A percentile compares a stretch with the other conserved stretches of the same genome.
Evolutionary conservation across 1,284 basidiomycete species (phyloP).

Genomic region (Ustilago hordei): DNA sequence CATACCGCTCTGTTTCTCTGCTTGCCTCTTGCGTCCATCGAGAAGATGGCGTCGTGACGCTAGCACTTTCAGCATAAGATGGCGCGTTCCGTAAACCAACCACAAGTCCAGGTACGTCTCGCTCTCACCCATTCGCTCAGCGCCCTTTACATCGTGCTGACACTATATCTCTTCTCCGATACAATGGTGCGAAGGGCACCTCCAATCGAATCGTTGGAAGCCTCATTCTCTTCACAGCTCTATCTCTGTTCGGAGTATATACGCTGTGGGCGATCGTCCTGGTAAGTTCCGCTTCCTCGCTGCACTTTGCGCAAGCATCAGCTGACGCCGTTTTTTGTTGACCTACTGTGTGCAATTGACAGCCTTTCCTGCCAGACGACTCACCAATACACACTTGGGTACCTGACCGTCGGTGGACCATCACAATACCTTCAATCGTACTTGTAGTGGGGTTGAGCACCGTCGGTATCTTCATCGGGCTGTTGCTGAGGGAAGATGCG

Average conservation of each 20-base stretch:
- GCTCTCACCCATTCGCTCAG: no score
- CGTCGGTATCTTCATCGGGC: constrained; percentile 31
- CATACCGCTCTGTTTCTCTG: background rate
- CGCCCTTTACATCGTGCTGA: background rate
- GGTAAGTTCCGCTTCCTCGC: constrained; percentile 16
- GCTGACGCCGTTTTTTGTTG: background rate
- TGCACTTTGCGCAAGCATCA: background rate
- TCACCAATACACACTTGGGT: constrained; percentile 20
- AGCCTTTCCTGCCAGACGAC: constrained; percentile 47
- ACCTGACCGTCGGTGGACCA: constrained; percentile 35
- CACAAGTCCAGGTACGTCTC: constrained; percentile 11
- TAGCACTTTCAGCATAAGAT: background rate
- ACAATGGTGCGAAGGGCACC: constrained; percentile 3
- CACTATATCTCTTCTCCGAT: background rate
- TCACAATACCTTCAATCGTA: constrained; percentile 33
- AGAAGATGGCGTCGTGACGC: background rate
- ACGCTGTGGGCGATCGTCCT: constrained; percentile 41
- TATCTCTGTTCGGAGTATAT: constrained; percentile 25
- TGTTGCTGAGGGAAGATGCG: constrained; percentile 29
- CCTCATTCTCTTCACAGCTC: constrained; percentile 21
- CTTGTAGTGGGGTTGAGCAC: constrained; percentile 30
- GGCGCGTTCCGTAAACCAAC: constrained; percentile 2
- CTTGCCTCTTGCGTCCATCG: background rate
- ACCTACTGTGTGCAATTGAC: background rate
- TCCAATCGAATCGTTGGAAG: constrained; percentile 27